Evolutionary conservation across 768 basidiomycete species (phyloP).

Genomic region (Tephrocybe sp.): DNA sequence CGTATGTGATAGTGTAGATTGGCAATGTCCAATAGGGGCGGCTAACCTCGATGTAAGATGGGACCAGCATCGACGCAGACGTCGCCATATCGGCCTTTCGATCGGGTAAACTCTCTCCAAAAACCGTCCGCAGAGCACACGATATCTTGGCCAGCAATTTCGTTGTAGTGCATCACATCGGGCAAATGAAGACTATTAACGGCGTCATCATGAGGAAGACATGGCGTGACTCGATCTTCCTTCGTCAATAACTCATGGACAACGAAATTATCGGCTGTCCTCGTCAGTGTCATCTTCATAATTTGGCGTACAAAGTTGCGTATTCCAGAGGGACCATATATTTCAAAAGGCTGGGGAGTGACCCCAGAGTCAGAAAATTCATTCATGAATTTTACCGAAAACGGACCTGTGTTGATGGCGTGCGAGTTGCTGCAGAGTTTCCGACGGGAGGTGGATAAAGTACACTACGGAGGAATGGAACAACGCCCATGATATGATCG

Average conservation of each 20-base stretch:
- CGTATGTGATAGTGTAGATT: neutral
- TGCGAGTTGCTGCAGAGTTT: conserved; percentile 14
- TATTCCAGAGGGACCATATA: conserved; percentile 81
- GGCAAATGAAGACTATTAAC: conserved; percentile 19
- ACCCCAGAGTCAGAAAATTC: conserved; percentile 3
- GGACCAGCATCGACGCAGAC: conserved; percentile 73
- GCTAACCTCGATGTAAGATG: conserved; percentile 72
- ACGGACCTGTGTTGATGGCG: conserved; percentile 19
- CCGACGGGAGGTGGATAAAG: conserved; percentile 45
- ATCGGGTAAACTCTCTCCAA: conserved; percentile 58
- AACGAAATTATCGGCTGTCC: conserved; percentile 59
- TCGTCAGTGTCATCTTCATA: conserved; percentile 66
- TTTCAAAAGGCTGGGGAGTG: conserved; percentile 61
- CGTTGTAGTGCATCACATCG: conserved; percentile 59
- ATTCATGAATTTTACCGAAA: neutral
- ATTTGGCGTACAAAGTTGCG: conserved; percentile 73
- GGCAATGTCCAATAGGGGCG: neutral
- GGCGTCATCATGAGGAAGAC: conserved; percentile 30
- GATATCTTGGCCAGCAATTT: conserved; percentile 64
- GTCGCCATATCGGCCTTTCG: conserved; percentile 36
- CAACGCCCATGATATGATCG: conserved; percentile 76
- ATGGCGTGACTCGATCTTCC: conserved; percentile 55
- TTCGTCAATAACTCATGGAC: conserved; percentile 76
- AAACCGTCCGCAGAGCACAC: conserved; percentile 53
- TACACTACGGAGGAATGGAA: conserved; percentile 61